A percentile compares a stretch with the other conserved stretches of the same genome.
These are phyloP conservation scores for Trametes cinnabarina DNA, from an alignment of 768 basidiomycete species.

Conservation along the genomic window DNA sequence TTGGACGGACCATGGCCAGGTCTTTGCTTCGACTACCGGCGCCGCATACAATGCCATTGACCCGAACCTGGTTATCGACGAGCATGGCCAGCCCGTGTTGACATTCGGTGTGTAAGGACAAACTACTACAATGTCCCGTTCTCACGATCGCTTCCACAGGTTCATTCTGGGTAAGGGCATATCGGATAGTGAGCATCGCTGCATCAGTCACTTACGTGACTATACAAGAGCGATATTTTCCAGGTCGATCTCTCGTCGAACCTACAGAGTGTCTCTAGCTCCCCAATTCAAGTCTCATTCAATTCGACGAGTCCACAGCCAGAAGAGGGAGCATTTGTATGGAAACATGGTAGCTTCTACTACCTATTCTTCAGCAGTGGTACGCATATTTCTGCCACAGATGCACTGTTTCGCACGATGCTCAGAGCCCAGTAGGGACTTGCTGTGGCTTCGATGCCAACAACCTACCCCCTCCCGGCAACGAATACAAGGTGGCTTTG, in stretches of 20 bases:
- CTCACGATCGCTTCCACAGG: conserved; percentile 2
- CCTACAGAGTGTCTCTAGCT: conserved; percentile 2
- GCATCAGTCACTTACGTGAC: not conserved
- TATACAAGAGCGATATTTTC: conserved; percentile 6
- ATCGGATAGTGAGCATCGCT: not conserved
- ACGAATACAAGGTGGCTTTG: conserved; percentile 25
- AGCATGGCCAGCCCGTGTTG: conserved; percentile 16
- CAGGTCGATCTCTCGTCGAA: conserved; percentile 13
- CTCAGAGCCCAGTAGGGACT: not conserved
- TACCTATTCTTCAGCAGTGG: conserved; percentile 24
- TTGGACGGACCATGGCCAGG: conserved; percentile 26
- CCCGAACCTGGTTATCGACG: conserved; percentile 20
- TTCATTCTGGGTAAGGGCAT: conserved; percentile 22
- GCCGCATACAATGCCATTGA: conserved; percentile 24
- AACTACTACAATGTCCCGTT: no score
- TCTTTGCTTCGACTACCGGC: conserved; percentile 19
- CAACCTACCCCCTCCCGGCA: conserved; percentile 17
- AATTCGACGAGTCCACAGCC: conserved; percentile 7
- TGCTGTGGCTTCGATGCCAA: conserved; percentile 18
- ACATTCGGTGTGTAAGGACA: conserved; percentile 21
- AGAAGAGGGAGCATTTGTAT: conserved; percentile 16
- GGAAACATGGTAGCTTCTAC: conserved; percentile 19
- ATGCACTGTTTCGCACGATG: not conserved
- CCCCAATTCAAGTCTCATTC: conserved; percentile 13
- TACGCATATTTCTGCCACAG: conserved; percentile 1